Base-by-base conservation (phyloP, 768 basidiomycete species). In the Phylloporus sp. region DNA sequence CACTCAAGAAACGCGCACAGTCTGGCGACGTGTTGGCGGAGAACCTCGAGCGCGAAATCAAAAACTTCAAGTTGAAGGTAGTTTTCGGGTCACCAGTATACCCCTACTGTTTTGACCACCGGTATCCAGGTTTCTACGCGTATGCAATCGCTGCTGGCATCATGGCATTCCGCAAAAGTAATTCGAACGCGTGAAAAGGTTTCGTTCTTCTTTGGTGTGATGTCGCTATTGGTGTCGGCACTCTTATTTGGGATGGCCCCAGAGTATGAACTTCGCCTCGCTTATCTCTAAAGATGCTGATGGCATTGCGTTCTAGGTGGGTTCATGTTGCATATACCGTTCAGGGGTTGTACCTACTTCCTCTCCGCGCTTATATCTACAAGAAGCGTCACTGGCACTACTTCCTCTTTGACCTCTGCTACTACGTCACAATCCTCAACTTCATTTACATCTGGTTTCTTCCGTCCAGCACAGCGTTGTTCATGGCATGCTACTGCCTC, bases 311-410 rank as follows among this genome's bases (percentile, higher is more conserved):
- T 52, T 44, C 5, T 55, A 89, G 87, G 69, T 95, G 89, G 84
- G 76, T 95, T 18, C 94, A 95, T 46, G 74, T 93, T 13, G 77
- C 83, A 6, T 97, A 97, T 65, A 91, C 92, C 1, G 59, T 82
- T 1, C 88, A 87, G 62, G 78, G 79, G 20, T 66, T 81, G 28
- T 85, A 84, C 62, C 84, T 95, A 41, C 78, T 96, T 6, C 92
- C 94, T 1, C 69, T 86, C 10, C 87, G 95, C 31, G 77, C 74
- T 6, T 96, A 86, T 68, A 77, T 68, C 20, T 98, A 97, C 77
- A 96, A 96, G 77, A 82, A 86, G 63, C 87, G 90, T 45, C 77
- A 80, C 6, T 98, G 88, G 83, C 93, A 96, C 65, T 96, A 95
- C 68, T 95, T 94, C 72, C 77, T 92, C 33, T 91, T 90, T 66